These are phyloP conservation scores for Psilocybe tampanensis DNA, from an alignment of 768 basidiomycete species.

Conservation along the genomic window DNA sequence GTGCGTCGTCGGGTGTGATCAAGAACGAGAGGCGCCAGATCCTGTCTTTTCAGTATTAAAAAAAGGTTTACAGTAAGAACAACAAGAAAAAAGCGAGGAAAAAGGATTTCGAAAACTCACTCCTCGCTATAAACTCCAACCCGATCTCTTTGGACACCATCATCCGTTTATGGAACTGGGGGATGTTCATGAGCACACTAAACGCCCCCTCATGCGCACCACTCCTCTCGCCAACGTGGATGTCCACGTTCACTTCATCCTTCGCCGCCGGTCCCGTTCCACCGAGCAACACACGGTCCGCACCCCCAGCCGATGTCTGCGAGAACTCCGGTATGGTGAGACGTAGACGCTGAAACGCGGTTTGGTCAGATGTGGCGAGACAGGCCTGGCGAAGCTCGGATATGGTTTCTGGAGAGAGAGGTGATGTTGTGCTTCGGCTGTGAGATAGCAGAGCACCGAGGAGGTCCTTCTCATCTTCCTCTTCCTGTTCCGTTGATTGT, in stretches of 20 bases:
- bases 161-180: constrained; percentile 74
- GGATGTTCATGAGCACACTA: constrained; percentile 47
- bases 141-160: constrained; percentile 52
- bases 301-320: constrained; percentile 39
- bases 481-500: not conserved
- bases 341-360: constrained; percentile 59
- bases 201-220: constrained; percentile 50
- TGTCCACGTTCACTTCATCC: constrained; percentile 56
- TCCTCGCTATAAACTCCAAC: constrained; percentile 68
- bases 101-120: constrained; percentile 26
- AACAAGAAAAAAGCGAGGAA: not conserved
- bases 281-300: constrained; percentile 54
- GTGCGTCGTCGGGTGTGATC: constrained; percentile 21
- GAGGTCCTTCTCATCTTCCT: constrained; percentile 35
- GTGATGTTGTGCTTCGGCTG: constrained; percentile 33
- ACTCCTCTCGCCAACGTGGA: constrained; percentile 38
- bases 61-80: not conserved
- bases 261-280: constrained; percentile 32
- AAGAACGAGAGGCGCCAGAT: constrained; percentile 55
- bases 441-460: constrained; percentile 53
- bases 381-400: constrained; percentile 71
- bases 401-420: constrained; percentile 42
- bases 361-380: constrained; percentile 60
- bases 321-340: constrained; percentile 49
- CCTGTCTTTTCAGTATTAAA: constrained; percentile 38